Percentiles rank a stretch among this genome's conserved stretches.
Conservation (phyloP, 1,284 basidiomycete genomes). For the Naganishia sp. region DNA sequence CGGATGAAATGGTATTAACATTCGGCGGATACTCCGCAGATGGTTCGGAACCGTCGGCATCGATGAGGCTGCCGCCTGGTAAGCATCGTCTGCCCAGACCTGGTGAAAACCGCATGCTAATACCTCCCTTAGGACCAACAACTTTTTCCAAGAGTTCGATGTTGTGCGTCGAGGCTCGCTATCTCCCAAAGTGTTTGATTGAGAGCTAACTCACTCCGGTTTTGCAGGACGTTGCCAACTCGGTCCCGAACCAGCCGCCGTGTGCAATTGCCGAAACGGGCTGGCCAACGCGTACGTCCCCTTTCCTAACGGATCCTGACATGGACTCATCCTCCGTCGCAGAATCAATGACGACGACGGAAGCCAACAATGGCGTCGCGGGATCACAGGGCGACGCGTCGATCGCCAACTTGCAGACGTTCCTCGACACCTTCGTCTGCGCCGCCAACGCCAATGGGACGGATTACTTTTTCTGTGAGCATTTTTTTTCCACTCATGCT, state of each 20-base stretch:
- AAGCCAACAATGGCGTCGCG: constrained; percentile 54
- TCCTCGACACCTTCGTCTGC: constrained; percentile 84
- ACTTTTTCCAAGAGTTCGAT: constrained; percentile 64
- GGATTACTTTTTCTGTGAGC: constrained; percentile 83
- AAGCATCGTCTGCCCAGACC: background rate
- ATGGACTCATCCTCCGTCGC: background rate
- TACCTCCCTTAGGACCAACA: constrained; percentile 54
- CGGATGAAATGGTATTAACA: background rate
- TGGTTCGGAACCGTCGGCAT: constrained; percentile 67
- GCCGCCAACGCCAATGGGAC: constrained; percentile 77
- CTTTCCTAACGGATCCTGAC: background rate
- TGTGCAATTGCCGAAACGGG: constrained; percentile 91
- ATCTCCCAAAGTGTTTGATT: background rate
- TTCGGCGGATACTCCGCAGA: background rate
- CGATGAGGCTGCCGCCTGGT: constrained; percentile 65
- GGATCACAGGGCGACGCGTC: constrained; percentile 59
- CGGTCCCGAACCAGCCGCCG: constrained; percentile 64
- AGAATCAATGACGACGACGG: constrained; percentile 29
- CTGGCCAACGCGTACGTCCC: constrained; percentile 70
- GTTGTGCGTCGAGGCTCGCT: constrained; percentile 50
- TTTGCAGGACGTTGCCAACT: constrained; percentile 43
- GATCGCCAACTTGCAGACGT: constrained; percentile 68
- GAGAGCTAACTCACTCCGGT: constrained; percentile 36
- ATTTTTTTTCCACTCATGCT: background rate
- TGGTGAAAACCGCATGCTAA: background rate